Evolutionary conservation across 805 yeast species (phyloP), one percentile per base, ranked within the genome.

Genomic region (Metschnikowia similis): DNA sequence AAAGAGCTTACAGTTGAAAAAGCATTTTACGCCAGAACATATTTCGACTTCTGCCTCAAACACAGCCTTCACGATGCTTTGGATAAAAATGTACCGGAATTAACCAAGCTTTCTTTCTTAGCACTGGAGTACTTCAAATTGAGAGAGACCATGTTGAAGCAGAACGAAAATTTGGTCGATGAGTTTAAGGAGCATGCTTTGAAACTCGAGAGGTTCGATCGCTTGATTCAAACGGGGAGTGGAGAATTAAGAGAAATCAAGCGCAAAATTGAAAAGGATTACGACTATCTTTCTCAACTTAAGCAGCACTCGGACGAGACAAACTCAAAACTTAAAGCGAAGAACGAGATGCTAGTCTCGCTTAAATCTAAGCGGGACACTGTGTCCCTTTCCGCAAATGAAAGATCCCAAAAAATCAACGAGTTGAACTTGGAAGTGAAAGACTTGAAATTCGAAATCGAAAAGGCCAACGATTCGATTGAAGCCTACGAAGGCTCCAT

Each of bases 41-140:
- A 81, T 59, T 85, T 80, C 60, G 77, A 78, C 36, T 82, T 80
- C 62, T 89, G 96, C 64, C 69, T 68, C 43, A 79, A 77, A 16
- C 72, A 81, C 52, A 71, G 77, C 17, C 63, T 80, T 45, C 64
- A 66, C 36, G 85, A 82, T 17, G 66, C 79, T 8, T 71, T 88
- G 28, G 96, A 89, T 42, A 72, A 73, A 13, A 81, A 78, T 55
- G 85, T 85, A 64, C 96, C 96, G 0, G 97, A 88, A 53, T 80
- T 94, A 4, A 77, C 89, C 1, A 82, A 76, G 47, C 74, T 90
- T 49, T 86, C 96, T 0, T 76, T 75, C 17, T 67, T 78, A 9
- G 65, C 90, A 26, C 75, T 76, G 38, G 73, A 70, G 30, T 87
- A 87, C 59, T 69, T 89, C 39, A 71, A 74, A 36, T 69, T 75